Base-by-base conservation (phyloP, 2,329 filamentous ascomycete genomes). In the Emergomyces pasteurianus region DNA sequence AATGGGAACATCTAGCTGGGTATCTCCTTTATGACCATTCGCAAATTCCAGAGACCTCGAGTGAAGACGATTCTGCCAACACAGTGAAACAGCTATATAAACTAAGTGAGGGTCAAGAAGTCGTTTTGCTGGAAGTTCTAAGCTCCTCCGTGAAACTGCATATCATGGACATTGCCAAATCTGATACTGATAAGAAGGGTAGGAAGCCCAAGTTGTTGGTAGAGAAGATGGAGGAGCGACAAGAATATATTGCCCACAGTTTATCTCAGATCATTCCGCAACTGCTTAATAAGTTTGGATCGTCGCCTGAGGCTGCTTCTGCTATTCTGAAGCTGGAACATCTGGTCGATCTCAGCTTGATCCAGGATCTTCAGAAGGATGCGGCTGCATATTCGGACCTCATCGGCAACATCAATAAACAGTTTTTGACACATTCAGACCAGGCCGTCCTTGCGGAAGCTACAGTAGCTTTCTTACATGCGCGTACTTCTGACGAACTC, bases 11-110 rank as follows among this genome's bases (percentile, higher is more conserved):
- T 4, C 75, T 99, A 61, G 88, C 91, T 31, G 91, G 91, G 18
- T 99, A 96, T 72, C 81, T 99, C 7, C 79, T 99, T 1, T 95
- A 90, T 71, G 94, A 99, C 68, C 92, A 97, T 73, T 94, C 91
- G 0, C 71, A 84, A 72, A 77, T 85, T 67, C 74, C 80, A 65
- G 73, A 81, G 70, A 68, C 71, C 28, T 75, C 80, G 2, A 81
- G 82, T 55, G 78, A 77, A 10, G 81, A 82, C 34, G 83, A 86
- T 62, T 75, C 84, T 1, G 83, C 89, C 58, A 78, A 78, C 21
- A 80, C 82, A 31, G 82, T 95, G 58, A 89, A 88, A 68, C 82
- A 83, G 63, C 83, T 87, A 34, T 87, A 90, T 66, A 88, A 87
- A 49, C 86, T 92, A 5, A 81, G 83, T 31, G 82, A 87, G 52